Percentiles rank a stretch among this genome's conserved stretches.
phyloP scores from a whole-genome alignment of 1,284 basidiomycete genomes.

The Pseudozyma tsukubaensis region DNA sequence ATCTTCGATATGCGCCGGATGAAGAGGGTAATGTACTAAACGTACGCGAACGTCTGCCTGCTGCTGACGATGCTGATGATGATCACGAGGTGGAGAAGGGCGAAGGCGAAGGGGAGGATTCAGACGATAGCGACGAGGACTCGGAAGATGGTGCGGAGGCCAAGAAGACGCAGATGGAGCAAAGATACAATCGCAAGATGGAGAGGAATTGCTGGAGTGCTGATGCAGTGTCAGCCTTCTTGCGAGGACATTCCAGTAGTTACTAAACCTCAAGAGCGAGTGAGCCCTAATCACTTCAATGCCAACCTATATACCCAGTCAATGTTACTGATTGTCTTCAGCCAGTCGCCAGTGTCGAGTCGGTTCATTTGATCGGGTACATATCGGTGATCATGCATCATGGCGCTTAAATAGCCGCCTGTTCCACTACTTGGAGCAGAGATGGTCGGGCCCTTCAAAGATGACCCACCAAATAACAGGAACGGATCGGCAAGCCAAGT shows the following conservation, averaged over 20 bases:
- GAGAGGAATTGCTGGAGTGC: conserved; percentile 39
- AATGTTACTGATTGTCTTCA: neutral
- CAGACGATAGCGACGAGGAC: conserved; percentile 28
- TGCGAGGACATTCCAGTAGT: conserved; percentile 25
- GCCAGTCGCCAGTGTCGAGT: too few species aligned
- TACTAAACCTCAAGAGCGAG: neutral
- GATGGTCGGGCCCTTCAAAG: too few species aligned
- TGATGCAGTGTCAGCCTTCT: conserved; percentile 32
- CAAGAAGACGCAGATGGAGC: conserved; percentile 16
- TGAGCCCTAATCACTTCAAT: neutral
- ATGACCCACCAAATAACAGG: too few species aligned
- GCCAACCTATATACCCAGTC: neutral
- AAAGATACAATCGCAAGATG: conserved; percentile 18
- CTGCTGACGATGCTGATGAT: conserved; percentile 27
- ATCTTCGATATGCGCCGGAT: conserved; percentile 53
- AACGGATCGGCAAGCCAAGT: too few species aligned
- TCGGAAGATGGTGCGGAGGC: conserved; percentile 30
- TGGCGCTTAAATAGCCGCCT: too few species aligned
- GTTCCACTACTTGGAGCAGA: too few species aligned
- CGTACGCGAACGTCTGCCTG: conserved; percentile 42
- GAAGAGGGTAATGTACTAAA: conserved; percentile 56
- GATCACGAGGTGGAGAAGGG: conserved; percentile 45
- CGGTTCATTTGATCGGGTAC: neutral
- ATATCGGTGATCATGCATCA: too few species aligned
- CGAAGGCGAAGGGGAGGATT: conserved; percentile 20